A percentile compares a stretch with the other conserved stretches of the same genome.
These are phyloP conservation scores for Schoenoplectus triqueter DNA, from an alignment of 202 grass and related monocot species.

Conservation along the genomic window DNA sequence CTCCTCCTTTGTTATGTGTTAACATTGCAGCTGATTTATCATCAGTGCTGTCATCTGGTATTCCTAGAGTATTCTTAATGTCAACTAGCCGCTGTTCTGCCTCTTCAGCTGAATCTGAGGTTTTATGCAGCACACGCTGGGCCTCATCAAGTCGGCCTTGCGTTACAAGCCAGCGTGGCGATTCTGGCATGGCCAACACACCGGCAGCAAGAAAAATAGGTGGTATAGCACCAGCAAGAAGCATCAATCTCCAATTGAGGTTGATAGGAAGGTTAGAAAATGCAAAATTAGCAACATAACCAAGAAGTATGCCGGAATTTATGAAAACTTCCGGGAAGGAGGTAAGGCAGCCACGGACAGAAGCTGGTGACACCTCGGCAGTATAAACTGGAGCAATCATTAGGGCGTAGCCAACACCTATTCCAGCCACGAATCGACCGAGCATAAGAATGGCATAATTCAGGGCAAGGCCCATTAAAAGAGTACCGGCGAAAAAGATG, in stretches of 20 bases:
- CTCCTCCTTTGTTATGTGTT: conserved; percentile 52
- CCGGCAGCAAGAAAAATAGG: conserved; percentile 57
- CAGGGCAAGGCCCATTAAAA: conserved; percentile 76
- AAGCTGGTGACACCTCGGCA: conserved; percentile 74
- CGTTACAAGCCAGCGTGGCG: conserved; percentile 90
- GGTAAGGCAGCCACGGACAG: conserved; percentile 67
- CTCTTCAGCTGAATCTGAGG: conserved; percentile 59
- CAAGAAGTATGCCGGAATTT: conserved; percentile 75
- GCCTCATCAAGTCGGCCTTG: conserved; percentile 72
- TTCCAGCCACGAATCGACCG: conserved; percentile 68
- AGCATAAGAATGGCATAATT: conserved; percentile 71
- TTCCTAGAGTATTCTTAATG: conserved; percentile 59
- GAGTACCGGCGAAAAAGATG: conserved; percentile 77
- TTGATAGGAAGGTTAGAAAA: conserved; percentile 59
- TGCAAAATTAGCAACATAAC: conserved; percentile 89
- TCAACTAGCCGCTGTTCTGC: conserved; percentile 57
- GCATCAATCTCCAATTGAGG: conserved; percentile 81
- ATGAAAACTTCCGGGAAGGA: conserved; percentile 90
- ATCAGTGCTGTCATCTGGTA: conserved; percentile 46
- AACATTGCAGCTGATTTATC: conserved; percentile 33
- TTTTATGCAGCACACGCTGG: conserved; percentile 56
- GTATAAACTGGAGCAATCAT: conserved; percentile 90
- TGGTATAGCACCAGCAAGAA: conserved; percentile 69
- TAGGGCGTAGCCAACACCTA: conserved; percentile 68
- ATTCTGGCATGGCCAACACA: conserved; percentile 90